Base-by-base conservation (phyloP, 176 grass and related monocot genomes). In the Elaeis guineensis region DNA sequence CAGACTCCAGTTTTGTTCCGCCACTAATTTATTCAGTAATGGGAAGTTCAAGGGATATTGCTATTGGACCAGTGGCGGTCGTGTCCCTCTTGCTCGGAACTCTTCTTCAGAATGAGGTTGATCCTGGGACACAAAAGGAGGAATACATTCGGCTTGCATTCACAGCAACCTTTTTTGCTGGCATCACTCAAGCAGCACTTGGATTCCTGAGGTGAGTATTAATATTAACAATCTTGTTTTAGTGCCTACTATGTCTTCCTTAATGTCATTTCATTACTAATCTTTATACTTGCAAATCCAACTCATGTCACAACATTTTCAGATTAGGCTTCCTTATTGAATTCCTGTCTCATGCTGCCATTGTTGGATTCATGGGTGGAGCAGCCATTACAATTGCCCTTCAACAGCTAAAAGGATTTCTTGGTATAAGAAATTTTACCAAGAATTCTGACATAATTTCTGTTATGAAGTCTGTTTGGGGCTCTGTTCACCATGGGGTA, bases 11-110 rank as follows among this genome's bases (percentile, higher is more conserved):
- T 65, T 91, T 97, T 64, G 24, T 97, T 59, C 84, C 92, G 6
- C 93, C 93, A 54, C 64, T 91, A 19, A 85, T 97, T 32, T 97
- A 97, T 71, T 84, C 93, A 63, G 69, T 75, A 76, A 97, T 97
- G 93, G 93, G 93, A 59, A 97, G 93, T 66, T 97, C 93, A 21
- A 91, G 55, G 77, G 93, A 97, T 75, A 85, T 97, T 70, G 93
- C 93, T 25, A 97, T 97, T 5, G 93, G 93, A 52, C 93, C 87
- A 3, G 93, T 97, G 29, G 87, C 93, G 0, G 93, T 97, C 50
- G 93, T 97, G 21, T 97, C 93, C 26, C 84, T 97, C 71, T 69
- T 97, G 52, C 49, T 97, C 50, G 93, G 93, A 35, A 85, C 87
- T 30, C 87, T 97, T 70, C 69, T 97, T n/a, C 81, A 89, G 60